These are phyloP conservation scores for Leucogyrophana mollusca DNA, from an alignment of 768 basidiomycete species.

Conservation along the genomic window DNA sequence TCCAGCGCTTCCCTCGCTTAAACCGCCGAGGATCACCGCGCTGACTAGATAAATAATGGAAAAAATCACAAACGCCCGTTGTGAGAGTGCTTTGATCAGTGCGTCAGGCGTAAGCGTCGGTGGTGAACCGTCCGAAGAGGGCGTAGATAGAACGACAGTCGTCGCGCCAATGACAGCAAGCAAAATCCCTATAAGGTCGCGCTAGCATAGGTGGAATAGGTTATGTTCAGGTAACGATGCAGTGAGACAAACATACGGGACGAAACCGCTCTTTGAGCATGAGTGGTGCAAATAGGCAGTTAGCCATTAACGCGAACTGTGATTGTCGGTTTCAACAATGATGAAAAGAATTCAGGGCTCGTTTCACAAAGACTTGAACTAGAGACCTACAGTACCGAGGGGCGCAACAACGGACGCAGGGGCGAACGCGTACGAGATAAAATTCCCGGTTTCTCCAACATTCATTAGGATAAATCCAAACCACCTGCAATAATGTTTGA, in stretches of 20 bases:
- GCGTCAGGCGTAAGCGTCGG: constrained; percentile 60
- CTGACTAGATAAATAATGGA: constrained; percentile 57
- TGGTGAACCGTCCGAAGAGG: constrained; percentile 61
- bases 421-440: constrained; percentile 86
- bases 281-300: constrained; percentile 90
- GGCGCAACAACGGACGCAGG: constrained; percentile 94
- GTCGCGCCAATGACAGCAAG: constrained; percentile 87
- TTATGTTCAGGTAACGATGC: constrained; percentile 12
- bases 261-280: constrained; percentile 83
- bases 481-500: constrained; percentile 60
- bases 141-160: constrained; percentile 85
- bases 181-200: constrained; percentile 73
- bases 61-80: constrained; percentile 75
- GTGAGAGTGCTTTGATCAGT: constrained; percentile 67
- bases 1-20: constrained; percentile 68
- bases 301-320: constrained; percentile 90
- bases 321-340: not conserved
- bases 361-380: constrained; percentile 5
- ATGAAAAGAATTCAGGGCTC: not conserved
- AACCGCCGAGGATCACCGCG: constrained; percentile 55
- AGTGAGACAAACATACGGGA: constrained; percentile 43
- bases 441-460: constrained; percentile 88
- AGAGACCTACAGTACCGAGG: constrained; percentile 80
- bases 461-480: constrained; percentile 86
- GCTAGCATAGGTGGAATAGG: constrained; percentile 38